phyloP scores from a whole-genome alignment of 2,329 filamentous ascomycete genomes.

The Epichloe aotearoae region DNA sequence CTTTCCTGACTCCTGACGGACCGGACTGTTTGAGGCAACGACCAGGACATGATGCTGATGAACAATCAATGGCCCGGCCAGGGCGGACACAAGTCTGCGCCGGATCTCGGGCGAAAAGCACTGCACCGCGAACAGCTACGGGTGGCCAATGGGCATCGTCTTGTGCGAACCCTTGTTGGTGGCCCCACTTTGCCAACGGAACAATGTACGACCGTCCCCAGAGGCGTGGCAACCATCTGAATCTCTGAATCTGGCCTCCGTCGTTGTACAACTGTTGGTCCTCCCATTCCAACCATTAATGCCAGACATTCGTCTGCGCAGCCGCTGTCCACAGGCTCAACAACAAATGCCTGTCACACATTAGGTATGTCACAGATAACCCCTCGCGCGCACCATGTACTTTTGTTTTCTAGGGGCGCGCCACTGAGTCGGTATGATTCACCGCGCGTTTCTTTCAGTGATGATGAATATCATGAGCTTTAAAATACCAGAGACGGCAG shows the following conservation, averaged over 20 bases:
- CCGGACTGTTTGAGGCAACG: no score
- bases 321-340: no score
- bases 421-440: neutral
- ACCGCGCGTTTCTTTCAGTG: conserved; percentile 12
- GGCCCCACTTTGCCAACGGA: neutral
- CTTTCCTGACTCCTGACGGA: no score
- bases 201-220: neutral
- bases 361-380: neutral
- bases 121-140: no score
- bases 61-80: no score
- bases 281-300: neutral
- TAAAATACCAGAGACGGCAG: conserved; percentile 17
- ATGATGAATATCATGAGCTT: conserved; percentile 29
- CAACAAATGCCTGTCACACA: no score
- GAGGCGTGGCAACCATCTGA: neutral
- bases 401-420: neutral
- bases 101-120: no score
- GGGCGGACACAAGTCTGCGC: no score
- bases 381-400: neutral
- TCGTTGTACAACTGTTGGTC: neutral
- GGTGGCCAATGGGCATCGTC: neutral
- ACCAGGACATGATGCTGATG: no score
- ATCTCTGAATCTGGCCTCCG: neutral
- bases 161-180: neutral
- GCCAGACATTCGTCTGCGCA: no score